Evolutionary conservation across 2,329 filamentous ascomycete species (phyloP), one percentile per base, ranked within the genome.

Genomic region (Coniochaeta sp.): DNA sequence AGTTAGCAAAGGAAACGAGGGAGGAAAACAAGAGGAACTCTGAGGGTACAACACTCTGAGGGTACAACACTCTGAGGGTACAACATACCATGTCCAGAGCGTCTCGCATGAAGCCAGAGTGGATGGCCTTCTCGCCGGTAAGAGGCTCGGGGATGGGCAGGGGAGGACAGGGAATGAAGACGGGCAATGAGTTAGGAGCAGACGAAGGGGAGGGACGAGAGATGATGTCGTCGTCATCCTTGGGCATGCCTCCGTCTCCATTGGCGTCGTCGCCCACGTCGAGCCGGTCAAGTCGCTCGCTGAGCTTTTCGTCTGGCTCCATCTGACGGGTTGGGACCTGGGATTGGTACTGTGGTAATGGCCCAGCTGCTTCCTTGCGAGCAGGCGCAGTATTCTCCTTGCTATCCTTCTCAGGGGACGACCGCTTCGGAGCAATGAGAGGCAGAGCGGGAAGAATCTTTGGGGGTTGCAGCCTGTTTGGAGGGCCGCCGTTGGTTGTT

Each of bases 51-150:
- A n/a, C n/a, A n/a, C n/a, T n/a, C n/a, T n/a, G n/a, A n/a, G n/a
- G n/a, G n/a, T n/a, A n/a, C n/a, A n/a, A n/a, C n/a, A n/a, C n/a
- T n/a, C n/a, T n/a, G n/a, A n/a, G n/a, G n/a, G n/a, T n/a, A n/a
- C n/a, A n/a, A 28, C 74, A 61, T 72, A 92, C 89, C 90, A 96
- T 95, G 59, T 84, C 78, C 59, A 96, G 79, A 56, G 91, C 91
- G 66, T 92, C 86, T 59, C 85, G 81, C 82, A 95, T 96, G 71
- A 91, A 96, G 40, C 65, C 67, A 53, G 76, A 68, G 57, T 81
- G 77, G 20, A 72, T 62, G 28, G 65, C 67, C 50, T 65, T 67
- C 55, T 77, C 73, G 31, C 47, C 47, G 14, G 47, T 49, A 28
- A 49, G 18, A 18, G 45, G 28, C 45, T 48, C 45, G n/a, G 45